Evolutionary conservation across 768 basidiomycete genomes (phyloP).

Genomic region (Mycena crocata): DNA sequence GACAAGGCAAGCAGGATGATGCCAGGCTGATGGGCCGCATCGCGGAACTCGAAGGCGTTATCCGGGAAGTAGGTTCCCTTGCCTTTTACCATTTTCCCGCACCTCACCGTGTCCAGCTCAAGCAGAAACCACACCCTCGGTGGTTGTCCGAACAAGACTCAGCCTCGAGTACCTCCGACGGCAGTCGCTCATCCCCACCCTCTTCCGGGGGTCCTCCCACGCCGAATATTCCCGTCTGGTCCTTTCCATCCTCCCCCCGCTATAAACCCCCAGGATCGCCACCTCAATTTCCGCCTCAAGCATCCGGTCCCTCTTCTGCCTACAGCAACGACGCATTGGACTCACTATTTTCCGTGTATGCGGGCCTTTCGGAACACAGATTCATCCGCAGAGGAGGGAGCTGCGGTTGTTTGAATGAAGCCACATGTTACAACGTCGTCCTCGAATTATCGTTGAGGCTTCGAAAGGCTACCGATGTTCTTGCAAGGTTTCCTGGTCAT

Average conservation of each 20-base stretch:
- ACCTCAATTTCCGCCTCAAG: neutral
- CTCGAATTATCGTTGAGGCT: slow-evolving; percentile 62
- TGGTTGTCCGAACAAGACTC: slow-evolving; percentile 59
- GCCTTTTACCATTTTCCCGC: no score
- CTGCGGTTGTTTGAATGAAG: slow-evolving; percentile 59
- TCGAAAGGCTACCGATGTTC: slow-evolving; percentile 57
- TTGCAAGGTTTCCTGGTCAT: slow-evolving; percentile 53
- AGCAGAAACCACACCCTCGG: slow-evolving; percentile 64
- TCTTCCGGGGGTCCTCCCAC: slow-evolving; percentile 26
- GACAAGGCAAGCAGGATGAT: slow-evolving; percentile 56
- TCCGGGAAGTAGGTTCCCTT: slow-evolving; percentile 55
- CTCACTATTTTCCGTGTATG: slow-evolving; percentile 16
- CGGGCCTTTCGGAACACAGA: slow-evolving; percentile 14
- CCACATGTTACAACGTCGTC: slow-evolving; percentile 54
- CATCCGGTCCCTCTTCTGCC: neutral
- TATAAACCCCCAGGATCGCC: neutral
- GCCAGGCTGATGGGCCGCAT: slow-evolving; percentile 65
- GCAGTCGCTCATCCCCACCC: neutral
- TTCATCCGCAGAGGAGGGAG: slow-evolving; percentile 38
- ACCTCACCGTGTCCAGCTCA: slow-evolving; percentile 49
- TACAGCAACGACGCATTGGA: slow-evolving; percentile 15
- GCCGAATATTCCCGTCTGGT: slow-evolving; percentile 10
- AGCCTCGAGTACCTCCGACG: slow-evolving; percentile 44
- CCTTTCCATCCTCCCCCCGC: slow-evolving; percentile 7
- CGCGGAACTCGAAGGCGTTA: slow-evolving; percentile 70